Base-by-base conservation (phyloP, 2,329 filamentous ascomycete species). In the Magnaporthiopsis poae region DNA sequence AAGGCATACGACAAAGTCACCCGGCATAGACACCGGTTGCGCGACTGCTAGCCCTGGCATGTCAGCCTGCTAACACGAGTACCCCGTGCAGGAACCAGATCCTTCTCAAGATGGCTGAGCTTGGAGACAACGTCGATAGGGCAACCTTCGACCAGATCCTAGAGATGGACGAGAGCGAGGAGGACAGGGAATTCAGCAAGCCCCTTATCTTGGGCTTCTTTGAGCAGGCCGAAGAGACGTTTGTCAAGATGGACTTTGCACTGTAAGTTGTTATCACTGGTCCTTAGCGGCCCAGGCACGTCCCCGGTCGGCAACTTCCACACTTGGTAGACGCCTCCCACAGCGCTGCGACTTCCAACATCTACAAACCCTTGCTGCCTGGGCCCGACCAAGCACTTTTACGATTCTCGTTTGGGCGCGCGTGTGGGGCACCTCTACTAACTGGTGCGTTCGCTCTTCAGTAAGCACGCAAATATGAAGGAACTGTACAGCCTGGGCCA, bases 161-260 rank as follows among this genome's bases (percentile, higher is more conserved):
- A 69, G 95, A 98, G 78, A 97, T 99, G 94, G 95, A 99, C 77
- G 95, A 98, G 70, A 90, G 91, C 70, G 89, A 91, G 71, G 86
- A 88, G 13, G 90, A 94, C 70, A 85, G 88, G 72, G 92, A 96
- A 63, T 98, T 98, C 82, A 96, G 90, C 79, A 86, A 83, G 72
- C 89, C 90, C 68, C 93, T 99, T 71, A 93, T 98, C 63, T 89
- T 87, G 75, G 91, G 92, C 69, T 99, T 96, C 81, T 96, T 98
- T 72, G 88, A 92, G 25, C 95, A 99, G 80, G 94, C 92, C 56
- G 86, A 92, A 71, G 84, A 86, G 71, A 98, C 94, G 0, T 97
- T 98, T 77, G 79, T 79, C 25, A 87, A 92, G 72, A 97, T 99
- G 89, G 88, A 97, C 74, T 76, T 79, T 29, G 87, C 87, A 65